Conservation (phyloP, 306 rosid species). For the Medicago ruthenica region DNA sequence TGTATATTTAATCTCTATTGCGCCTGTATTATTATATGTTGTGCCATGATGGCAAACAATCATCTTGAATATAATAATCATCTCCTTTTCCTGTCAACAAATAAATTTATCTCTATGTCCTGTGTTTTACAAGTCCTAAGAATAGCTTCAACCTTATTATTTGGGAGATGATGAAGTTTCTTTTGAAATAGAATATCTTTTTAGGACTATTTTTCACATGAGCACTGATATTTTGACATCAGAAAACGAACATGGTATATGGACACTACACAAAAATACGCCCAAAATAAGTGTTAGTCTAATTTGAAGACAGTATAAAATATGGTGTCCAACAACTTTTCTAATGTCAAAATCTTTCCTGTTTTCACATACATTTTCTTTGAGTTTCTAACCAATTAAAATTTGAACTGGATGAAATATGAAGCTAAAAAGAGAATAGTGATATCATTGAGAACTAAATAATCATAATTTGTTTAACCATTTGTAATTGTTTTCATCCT, state of each 20-base stretch:
- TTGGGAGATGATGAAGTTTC: not conserved
- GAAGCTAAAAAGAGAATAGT: no score
- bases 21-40: conserved; percentile 34
- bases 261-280: no score
- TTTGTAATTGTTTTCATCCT: not conserved
- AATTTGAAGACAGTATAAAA: no score
- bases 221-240: no score
- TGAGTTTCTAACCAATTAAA: not conserved
- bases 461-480: not conserved
- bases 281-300: no score
- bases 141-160: not conserved
- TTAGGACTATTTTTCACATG: no score
- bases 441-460: no score
- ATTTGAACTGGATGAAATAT: not conserved
- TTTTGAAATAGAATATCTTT: not conserved
- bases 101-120: not conserved
- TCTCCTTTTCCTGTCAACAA: conserved; percentile 13
- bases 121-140: conserved; percentile 5
- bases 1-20: conserved; percentile 47
- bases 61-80: conserved; percentile 30
- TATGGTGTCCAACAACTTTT: no score
- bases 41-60: conserved; percentile 36
- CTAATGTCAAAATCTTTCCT: no score
- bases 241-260: no score
- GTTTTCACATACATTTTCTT: not conserved